Evolutionary conservation across 768 basidiomycete genomes (phyloP).

Genomic region (Phylloporus rhodoxanthus): DNA sequence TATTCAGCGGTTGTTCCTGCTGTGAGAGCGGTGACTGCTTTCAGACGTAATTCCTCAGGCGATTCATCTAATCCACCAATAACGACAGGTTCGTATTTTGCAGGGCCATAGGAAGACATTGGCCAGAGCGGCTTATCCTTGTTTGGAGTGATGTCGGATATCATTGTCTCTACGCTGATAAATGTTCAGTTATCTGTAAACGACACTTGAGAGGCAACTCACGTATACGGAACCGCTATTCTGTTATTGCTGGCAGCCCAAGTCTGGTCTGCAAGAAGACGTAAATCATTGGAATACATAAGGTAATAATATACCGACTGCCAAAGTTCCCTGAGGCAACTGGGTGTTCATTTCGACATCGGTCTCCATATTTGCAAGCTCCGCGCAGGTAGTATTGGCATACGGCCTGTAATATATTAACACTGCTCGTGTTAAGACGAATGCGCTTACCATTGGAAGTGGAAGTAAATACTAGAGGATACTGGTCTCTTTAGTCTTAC

Average conservation of each 20-base stretch:
- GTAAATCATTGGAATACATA: constrained; percentile 11
- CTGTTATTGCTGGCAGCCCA: constrained; percentile 35
- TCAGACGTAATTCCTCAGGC: constrained; percentile 71
- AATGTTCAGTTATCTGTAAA: not conserved
- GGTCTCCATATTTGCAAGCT: constrained; percentile 57
- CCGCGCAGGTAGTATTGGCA: constrained; percentile 63
- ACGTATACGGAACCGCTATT: constrained; percentile 36
- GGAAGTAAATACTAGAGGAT: not conserved
- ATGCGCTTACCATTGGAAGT: constrained; percentile 14
- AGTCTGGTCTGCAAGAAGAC: constrained; percentile 31
- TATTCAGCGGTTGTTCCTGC: constrained; percentile 59
- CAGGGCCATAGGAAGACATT: constrained; percentile 70
- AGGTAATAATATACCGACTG: constrained; percentile 37
- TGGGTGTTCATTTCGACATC: constrained; percentile 65
- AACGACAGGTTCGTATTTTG: constrained; percentile 66
- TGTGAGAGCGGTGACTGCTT: constrained; percentile 50
- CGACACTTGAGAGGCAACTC: constrained; percentile 6
- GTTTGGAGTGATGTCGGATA: constrained; percentile 51
- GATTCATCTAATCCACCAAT: constrained; percentile 65
- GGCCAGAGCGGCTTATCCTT: constrained; percentile 76
- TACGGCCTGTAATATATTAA: constrained; percentile 37
- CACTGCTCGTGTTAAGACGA: not conserved
- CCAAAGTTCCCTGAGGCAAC: constrained; percentile 39
- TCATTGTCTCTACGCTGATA: constrained; percentile 54
- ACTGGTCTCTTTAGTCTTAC: too few relatives aligned